Evolutionary conservation across 306 rosid genomes (phyloP).

Genomic region (Vigna mungo): DNA sequence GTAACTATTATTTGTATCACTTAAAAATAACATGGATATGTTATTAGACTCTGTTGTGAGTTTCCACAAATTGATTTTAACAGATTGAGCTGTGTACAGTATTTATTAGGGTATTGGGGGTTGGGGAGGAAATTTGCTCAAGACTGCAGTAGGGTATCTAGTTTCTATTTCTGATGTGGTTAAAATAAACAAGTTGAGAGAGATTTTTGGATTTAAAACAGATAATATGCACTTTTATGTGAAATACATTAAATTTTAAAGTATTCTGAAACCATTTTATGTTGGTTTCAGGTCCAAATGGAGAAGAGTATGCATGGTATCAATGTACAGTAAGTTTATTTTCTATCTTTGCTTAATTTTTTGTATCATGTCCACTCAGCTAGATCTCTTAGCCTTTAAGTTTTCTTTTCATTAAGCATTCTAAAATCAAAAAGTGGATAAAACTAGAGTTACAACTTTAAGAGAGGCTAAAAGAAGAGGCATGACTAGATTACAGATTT

Average conservation of each 20-base stretch:
- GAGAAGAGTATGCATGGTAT: slow-evolving; percentile 96
- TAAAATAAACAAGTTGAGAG: slow-evolving; percentile 1
- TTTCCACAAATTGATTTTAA: background rate
- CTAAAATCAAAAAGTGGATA: slow-evolving; percentile 10
- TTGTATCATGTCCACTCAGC: slow-evolving; percentile 8
- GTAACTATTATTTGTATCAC: background rate
- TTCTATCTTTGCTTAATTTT: slow-evolving; percentile 29
- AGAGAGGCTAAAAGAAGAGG: background rate
- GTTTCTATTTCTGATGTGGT: slow-evolving; percentile 17
- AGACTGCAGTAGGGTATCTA: background rate
- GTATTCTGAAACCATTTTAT: background rate
- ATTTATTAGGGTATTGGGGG: too few species aligned
- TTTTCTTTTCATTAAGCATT: slow-evolving; percentile 21
- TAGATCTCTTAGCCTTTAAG: slow-evolving; percentile 5
- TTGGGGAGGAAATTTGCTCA: background rate
- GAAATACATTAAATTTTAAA: background rate
- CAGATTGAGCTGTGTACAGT: background rate
- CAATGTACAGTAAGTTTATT: slow-evolving; percentile 85
- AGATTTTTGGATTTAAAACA: slow-evolving; percentile 4
- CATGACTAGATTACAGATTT: background rate
- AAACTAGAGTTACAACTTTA: slow-evolving; percentile 9
- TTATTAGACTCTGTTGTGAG: background rate
- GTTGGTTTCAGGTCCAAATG: slow-evolving; percentile 88
- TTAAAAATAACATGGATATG: background rate
- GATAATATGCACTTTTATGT: slow-evolving; percentile 2